Base-by-base conservation (phyloP, 352 stramenopile species). In the Pythium scleroteichum region DNA sequence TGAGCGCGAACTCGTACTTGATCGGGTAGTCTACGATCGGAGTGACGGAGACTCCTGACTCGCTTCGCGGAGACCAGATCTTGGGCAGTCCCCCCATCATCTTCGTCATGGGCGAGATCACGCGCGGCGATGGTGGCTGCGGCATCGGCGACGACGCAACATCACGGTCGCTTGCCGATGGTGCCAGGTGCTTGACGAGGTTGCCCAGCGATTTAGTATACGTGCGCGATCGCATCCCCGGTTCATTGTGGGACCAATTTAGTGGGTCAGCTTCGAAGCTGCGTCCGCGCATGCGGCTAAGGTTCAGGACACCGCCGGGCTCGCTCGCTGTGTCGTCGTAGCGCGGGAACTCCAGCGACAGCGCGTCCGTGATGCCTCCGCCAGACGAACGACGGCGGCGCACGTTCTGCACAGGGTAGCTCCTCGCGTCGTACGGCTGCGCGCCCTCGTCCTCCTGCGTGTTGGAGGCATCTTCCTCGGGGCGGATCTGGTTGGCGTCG, bases 1-100 rank as follows among this genome's bases (percentile, higher is more conserved):
- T 85, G 17, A 94, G 68, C 13, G 85, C 85, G 53, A 93, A 94
- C 54, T 94, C 83, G 62, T 93, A 94, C 66, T 86, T 88, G 62
- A 92, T 87, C 42, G 69, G 82, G 52, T 79, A 88, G 51, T 88
- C 82, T 4, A 71, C 59, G 3, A 75, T 59, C 2, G 59, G 44
- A 13, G 68, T 60, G 4, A 69, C 57, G 1, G 73, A 66, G 0
- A 79, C 78, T 0, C 56, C 72, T 4, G 68, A 80, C 26, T 78
- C 69, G 29, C 79, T 82, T 6, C 79, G 73, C n/a, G 81, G 78
- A 7, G 80, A 88, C 82, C 80, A 92, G 46, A 91, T 84, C 65
- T 82, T 83, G 39, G 83, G 81, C 44, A 77, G 51, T 2, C 73
- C 71, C 8, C 66, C 58, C 51, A 71, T 76, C 58, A 74, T 75